phyloP scores from a whole-genome alignment of 805 yeast species.

The Cyberlindnera euphorbiiphila region DNA sequence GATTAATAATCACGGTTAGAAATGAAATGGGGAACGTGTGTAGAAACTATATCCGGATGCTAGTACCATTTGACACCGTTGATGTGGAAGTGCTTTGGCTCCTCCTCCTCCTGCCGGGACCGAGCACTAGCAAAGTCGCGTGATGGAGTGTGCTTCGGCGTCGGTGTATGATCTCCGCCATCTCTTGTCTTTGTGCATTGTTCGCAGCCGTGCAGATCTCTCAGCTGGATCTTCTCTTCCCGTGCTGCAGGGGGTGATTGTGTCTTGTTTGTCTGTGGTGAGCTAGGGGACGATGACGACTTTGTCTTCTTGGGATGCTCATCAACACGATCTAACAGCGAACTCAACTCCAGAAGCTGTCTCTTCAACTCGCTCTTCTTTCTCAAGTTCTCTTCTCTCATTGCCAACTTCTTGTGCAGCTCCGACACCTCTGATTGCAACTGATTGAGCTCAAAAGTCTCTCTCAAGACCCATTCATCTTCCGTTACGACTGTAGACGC shows the following conservation, averaged over 20 bases:
- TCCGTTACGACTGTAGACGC: constrained; percentile 21
- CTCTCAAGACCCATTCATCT: constrained; percentile 32
- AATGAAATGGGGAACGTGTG: no score
- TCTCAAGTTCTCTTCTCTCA: constrained; percentile 33
- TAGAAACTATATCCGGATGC: no score
- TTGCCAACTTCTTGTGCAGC: constrained; percentile 29
- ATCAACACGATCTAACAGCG: constrained; percentile 12
- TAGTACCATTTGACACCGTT: constrained; percentile 33
- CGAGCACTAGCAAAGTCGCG: neutral
- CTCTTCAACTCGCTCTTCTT: constrained; percentile 32
- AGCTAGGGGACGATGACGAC: constrained; percentile 3
- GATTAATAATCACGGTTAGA: no score
- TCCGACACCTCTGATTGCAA: constrained; percentile 32
- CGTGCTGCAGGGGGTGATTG: no score
- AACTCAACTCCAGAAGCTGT: constrained; percentile 16
- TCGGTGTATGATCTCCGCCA: neutral
- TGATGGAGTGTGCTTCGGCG: neutral
- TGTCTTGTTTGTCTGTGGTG: neutral
- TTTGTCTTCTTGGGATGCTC: constrained; percentile 12
- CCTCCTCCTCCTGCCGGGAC: no score
- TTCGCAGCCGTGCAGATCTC: neutral
- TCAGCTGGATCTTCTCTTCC: neutral
- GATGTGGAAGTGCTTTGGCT: constrained; percentile 14
- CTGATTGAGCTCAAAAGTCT: constrained; percentile 32
- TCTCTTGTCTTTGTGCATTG: neutral